phyloP scores from a whole-genome alignment of 768 basidiomycete species.

The Leccinum longicurvipes region DNA sequence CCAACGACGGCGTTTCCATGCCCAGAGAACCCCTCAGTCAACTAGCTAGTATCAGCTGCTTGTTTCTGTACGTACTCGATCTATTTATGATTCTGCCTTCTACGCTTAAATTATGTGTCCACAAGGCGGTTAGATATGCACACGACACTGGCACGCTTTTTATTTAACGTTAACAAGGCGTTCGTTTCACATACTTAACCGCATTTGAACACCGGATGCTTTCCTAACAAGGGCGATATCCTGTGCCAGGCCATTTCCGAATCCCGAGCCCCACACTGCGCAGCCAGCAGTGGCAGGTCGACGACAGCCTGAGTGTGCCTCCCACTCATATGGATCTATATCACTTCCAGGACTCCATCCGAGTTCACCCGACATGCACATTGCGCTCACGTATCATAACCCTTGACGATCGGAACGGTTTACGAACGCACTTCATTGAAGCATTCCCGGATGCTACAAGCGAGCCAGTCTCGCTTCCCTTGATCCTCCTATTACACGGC shows the following conservation, averaged over 20 bases:
- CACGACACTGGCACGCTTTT: too few species aligned
- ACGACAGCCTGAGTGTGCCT: too few species aligned
- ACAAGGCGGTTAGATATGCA: neutral
- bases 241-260: neutral
- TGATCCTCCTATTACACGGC: constrained; percentile 60
- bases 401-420: constrained; percentile 44
- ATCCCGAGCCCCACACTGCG: neutral
- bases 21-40: constrained; percentile 3
- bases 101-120: neutral
- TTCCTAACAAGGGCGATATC: neutral
- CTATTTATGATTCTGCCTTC: neutral
- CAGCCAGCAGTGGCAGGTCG: too few species aligned
- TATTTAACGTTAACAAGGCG: neutral
- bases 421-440: constrained; percentile 47
- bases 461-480: constrained; percentile 32
- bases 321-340: constrained; percentile 16
- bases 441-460: constrained; percentile 31
- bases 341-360: constrained; percentile 4
- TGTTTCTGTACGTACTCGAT: constrained; percentile 12
- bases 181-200: constrained; percentile 3
- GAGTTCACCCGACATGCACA: constrained; percentile 30
- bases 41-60: neutral
- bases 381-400: constrained; percentile 36
- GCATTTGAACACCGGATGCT: neutral
- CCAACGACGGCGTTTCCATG: constrained; percentile 3